A percentile compares a stretch with the other conserved stretches of the same genome.
Evolutionary conservation across 1,139 yeast species (phyloP).

Genomic region (Komagataea norvegica): DNA sequence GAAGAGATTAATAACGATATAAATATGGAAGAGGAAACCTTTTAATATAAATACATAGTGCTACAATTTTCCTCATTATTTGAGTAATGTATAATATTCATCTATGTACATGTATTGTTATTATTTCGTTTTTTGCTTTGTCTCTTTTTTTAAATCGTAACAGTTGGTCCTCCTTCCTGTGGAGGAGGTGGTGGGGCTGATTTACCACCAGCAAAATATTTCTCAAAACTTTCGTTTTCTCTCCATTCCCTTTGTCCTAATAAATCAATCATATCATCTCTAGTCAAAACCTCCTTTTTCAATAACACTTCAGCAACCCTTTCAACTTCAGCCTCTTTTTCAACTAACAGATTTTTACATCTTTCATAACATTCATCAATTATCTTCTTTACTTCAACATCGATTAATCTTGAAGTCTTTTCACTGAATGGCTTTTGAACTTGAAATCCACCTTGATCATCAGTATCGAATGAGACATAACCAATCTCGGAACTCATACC

Average conservation of each 20-base stretch:
- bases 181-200: slow-evolving; percentile 22
- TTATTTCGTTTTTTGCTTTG: too few species aligned
- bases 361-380: slow-evolving; percentile 71
- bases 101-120: not conserved
- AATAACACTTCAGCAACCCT: slow-evolving; percentile 83
- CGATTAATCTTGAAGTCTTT: slow-evolving; percentile 74
- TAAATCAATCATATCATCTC: slow-evolving; percentile 85
- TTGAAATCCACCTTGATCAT: slow-evolving; percentile 41
- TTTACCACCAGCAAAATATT: slow-evolving; percentile 44
- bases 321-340: slow-evolving; percentile 69
- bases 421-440: slow-evolving; percentile 91
- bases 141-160: slow-evolving; percentile 1
- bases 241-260: slow-evolving; percentile 89
- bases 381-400: slow-evolving; percentile 76
- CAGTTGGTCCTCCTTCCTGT: slow-evolving; percentile 14
- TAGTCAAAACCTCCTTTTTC: slow-evolving; percentile 77
- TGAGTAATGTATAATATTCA: not conserved
- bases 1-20: slow-evolving; percentile 18
- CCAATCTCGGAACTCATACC: slow-evolving; percentile 92
- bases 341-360: slow-evolving; percentile 64
- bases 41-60: slow-evolving; percentile 13
- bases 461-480: slow-evolving; percentile 64
- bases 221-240: slow-evolving; percentile 92
- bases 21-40: slow-evolving; percentile 27
- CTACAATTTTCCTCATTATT: not conserved